Conservation (phyloP, 257 asterid species). For the Solanum ossicruentum region DNA sequence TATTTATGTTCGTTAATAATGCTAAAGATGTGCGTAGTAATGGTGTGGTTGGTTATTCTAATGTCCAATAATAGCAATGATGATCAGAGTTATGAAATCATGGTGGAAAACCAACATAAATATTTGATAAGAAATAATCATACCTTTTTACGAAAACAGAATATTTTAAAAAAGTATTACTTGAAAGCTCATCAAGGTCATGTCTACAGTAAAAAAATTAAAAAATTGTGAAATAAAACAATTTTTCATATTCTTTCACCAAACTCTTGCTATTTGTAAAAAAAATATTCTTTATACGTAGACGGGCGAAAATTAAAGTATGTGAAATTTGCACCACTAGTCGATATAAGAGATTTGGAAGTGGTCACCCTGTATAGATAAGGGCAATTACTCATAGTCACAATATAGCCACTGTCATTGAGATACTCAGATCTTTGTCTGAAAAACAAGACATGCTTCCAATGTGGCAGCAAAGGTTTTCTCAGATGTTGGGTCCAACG, state of each 20-base stretch:
- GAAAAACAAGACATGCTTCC: constrained; percentile 11
- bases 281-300: neutral
- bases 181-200: neutral
- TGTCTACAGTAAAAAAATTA: neutral
- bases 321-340: neutral
- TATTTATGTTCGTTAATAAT: neutral
- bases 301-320: neutral
- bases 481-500: neutral
- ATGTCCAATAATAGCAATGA: too few species aligned
- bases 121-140: neutral
- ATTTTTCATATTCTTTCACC: too few species aligned
- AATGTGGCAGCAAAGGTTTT: neutral
- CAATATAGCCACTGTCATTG: neutral
- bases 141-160: neutral
- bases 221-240: neutral
- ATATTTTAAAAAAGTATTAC: neutral
- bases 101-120: too few species aligned
- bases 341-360: neutral
- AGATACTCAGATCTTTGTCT: constrained; percentile 10
- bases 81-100: too few species aligned
- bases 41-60: neutral
- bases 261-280: neutral
- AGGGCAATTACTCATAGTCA: neutral
- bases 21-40: neutral
- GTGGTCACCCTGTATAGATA: neutral